Percentiles rank a stretch among this genome's conserved stretches.
Evolutionary conservation across 345 rosid genomes (phyloP).

Genomic region (Bruguiera sexangula): DNA sequence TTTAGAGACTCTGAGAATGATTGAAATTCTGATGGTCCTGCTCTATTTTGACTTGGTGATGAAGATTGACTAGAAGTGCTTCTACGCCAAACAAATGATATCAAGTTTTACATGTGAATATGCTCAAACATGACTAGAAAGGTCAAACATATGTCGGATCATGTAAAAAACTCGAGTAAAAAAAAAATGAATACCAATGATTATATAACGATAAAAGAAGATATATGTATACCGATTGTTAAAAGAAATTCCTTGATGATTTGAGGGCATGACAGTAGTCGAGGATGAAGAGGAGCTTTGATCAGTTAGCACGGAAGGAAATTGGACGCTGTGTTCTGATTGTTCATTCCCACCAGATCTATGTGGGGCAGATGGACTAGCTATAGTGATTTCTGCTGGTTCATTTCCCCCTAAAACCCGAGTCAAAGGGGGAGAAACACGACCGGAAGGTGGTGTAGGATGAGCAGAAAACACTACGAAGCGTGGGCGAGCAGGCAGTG

Average conservation of each 20-base stretch:
- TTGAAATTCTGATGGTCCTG: slow-evolving; percentile 82
- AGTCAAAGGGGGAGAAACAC: slow-evolving; percentile 30
- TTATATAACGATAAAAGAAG: neutral
- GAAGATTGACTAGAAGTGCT: slow-evolving; percentile 30
- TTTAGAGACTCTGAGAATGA: slow-evolving; percentile 79
- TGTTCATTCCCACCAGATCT: slow-evolving; percentile 26
- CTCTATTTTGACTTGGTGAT: slow-evolving; percentile 54
- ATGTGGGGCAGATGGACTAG: slow-evolving; percentile 15
- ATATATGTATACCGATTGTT: slow-evolving; percentile 37
- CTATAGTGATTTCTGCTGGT: slow-evolving; percentile 13
- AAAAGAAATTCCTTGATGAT: slow-evolving; percentile 36
- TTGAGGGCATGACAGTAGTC: slow-evolving; percentile 27
- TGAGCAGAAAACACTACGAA: slow-evolving; percentile 26
- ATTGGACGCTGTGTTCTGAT: slow-evolving; percentile 21
- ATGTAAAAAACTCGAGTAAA: neutral
- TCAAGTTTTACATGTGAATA: neutral
- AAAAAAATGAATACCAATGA: slow-evolving; percentile 31
- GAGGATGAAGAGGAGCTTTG: slow-evolving; percentile 35
- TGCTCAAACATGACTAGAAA: neutral
- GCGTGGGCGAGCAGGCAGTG: slow-evolving; percentile 21
- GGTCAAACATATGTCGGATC: neutral
- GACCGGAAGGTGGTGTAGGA: slow-evolving; percentile 28
- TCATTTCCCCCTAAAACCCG: slow-evolving; percentile 34
- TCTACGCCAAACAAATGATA: slow-evolving; percentile 13
- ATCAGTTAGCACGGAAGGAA: slow-evolving; percentile 25